Evolutionary conservation across 2,329 filamentous ascomycete genomes (phyloP).

Genomic region (Beauveria bassiana): DNA sequence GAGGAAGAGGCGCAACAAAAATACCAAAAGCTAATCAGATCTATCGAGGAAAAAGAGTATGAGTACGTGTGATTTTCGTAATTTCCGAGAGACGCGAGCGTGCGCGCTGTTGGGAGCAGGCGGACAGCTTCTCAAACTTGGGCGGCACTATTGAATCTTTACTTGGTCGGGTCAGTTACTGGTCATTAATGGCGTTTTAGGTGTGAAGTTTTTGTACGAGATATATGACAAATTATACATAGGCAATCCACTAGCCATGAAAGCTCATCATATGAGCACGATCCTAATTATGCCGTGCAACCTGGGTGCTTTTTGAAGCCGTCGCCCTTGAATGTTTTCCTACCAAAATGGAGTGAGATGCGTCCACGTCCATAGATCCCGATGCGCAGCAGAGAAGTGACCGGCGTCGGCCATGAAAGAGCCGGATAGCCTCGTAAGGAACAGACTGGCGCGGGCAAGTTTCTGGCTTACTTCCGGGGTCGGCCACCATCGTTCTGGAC

Average conservation of each 20-base stretch:
- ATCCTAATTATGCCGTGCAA: no score
- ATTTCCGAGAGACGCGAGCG: background rate
- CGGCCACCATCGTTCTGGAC: constrained; percentile 19
- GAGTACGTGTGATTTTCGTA: constrained; percentile 13
- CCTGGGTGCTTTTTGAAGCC: no score
- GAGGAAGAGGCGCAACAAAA: constrained; percentile 28
- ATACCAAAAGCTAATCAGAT: constrained; percentile 31
- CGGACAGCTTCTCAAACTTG: background rate
- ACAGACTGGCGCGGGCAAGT: constrained; percentile 23
- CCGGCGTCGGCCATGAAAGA: constrained; percentile 26
- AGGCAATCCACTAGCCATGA: background rate
- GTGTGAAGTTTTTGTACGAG: constrained; percentile 3
- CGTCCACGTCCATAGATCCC: constrained; percentile 21
- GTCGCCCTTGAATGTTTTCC: no score
- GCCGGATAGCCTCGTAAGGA: constrained; percentile 22
- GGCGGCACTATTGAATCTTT: constrained; percentile 1
- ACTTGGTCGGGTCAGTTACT: constrained; percentile 1
- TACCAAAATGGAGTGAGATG: constrained; percentile 15
- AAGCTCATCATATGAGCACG: no score
- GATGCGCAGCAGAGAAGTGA: constrained; percentile 21
- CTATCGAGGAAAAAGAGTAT: constrained; percentile 27
- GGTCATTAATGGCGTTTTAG: constrained; percentile 5
- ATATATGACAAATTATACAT: constrained; percentile 11
- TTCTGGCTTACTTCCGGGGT: constrained; percentile 19
- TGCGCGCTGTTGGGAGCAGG: background rate